Evolutionary conservation across 2,329 filamentous ascomycete species (phyloP).

Genomic region (Stylonectria norvegica): DNA sequence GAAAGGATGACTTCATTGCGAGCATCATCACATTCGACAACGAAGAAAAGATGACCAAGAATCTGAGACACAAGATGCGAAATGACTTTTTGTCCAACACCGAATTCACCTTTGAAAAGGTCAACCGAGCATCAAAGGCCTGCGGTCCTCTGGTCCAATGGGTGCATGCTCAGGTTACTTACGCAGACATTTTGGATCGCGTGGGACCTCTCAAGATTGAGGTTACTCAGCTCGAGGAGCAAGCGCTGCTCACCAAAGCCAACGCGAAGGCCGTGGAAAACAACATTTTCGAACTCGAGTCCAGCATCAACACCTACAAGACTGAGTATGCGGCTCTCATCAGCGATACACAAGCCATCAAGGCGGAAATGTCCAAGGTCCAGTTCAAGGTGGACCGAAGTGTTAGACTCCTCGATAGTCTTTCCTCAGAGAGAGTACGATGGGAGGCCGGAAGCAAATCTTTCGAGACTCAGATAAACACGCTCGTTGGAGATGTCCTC

Average conservation of each 20-base stretch:
- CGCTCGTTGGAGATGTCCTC: constrained; percentile 90
- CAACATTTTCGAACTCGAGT: constrained; percentile 78
- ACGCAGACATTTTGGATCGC: constrained; percentile 93
- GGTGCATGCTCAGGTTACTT: constrained; percentile 94
- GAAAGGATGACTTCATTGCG: constrained; percentile 93
- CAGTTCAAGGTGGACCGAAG: constrained; percentile 98
- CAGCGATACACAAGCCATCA: constrained; percentile 96
- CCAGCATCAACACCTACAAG: constrained; percentile 93
- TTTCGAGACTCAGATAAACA: constrained; percentile 96
- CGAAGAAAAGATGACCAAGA: constrained; percentile 86
- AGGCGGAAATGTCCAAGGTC: constrained; percentile 91
- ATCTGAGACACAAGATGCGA: constrained; percentile 81
- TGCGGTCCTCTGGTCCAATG: constrained; percentile 96
- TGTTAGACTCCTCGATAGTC: constrained; percentile 86
- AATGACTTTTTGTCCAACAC: constrained; percentile 88
- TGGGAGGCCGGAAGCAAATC: constrained; percentile 98
- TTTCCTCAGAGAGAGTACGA: constrained; percentile 86
- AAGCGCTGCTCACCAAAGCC: constrained; percentile 87
- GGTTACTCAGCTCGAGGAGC: constrained; percentile 79
- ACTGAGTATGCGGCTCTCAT: constrained; percentile 92
- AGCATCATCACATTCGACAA: constrained; percentile 98
- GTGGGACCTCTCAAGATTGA: constrained; percentile 91
- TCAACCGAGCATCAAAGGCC: constrained; percentile 93
- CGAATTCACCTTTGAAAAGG: constrained; percentile 93
- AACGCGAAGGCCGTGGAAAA: constrained; percentile 89